Conservation (phyloP, 176 grass and related monocot genomes). For the Phoenix roebelenii region DNA sequence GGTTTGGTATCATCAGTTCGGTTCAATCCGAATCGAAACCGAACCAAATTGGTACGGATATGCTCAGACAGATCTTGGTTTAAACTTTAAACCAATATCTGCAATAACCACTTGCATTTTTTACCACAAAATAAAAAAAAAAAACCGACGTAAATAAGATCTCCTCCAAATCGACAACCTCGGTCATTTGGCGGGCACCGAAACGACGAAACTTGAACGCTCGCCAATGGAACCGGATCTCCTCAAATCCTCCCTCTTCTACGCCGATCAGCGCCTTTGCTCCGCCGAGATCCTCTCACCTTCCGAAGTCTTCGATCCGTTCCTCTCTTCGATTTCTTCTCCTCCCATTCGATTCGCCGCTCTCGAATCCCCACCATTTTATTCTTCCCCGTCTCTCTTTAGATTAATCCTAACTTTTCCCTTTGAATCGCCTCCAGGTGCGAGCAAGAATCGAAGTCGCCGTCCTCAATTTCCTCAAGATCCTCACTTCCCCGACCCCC, state of each 20-base stretch:
- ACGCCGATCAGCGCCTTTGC: constrained; percentile 71
- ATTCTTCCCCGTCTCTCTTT: neutral
- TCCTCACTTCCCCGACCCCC: constrained; percentile 43
- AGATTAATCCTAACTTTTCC: neutral
- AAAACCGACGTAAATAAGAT: too few species aligned
- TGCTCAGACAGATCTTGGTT: too few species aligned
- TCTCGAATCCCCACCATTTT: neutral
- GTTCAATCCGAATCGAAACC: too few species aligned
- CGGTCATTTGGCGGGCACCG: too few species aligned
- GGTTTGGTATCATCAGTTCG: too few species aligned
- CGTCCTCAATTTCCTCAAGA: constrained; percentile 69
- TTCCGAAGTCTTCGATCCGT: constrained; percentile 27
- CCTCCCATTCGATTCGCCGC: neutral
- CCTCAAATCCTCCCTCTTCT: constrained; percentile 56
- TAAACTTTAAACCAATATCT: too few species aligned
- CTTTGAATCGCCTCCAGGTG: constrained; percentile 25
- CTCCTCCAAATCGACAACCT: too few species aligned
- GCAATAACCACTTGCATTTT: too few species aligned
- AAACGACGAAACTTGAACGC: too few species aligned
- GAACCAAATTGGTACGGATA: too few species aligned
- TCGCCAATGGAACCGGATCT: constrained; percentile 27
- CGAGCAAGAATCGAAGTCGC: constrained; percentile 81
- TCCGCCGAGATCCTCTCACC: constrained; percentile 76
- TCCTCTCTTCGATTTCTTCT: neutral
- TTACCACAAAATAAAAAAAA: too few species aligned